Conservation (phyloP, 179 eudicot genomes). For the Pouteria campechiana region DNA sequence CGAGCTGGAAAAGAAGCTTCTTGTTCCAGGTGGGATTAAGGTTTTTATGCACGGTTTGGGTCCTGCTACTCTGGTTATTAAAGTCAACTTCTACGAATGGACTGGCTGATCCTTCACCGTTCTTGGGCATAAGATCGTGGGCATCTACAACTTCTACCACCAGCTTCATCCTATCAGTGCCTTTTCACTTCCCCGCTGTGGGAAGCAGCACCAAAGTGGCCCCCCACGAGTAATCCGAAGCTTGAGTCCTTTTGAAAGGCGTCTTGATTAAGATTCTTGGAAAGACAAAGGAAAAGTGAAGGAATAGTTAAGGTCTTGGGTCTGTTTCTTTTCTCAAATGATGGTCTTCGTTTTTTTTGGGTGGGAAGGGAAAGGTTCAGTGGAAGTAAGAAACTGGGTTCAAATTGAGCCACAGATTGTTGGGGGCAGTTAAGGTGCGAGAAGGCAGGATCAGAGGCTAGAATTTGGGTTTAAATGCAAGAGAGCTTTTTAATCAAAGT, state of each 20-base stretch:
- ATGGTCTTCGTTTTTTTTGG: not conserved
- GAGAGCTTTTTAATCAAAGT: not conserved
- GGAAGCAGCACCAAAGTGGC: constrained; percentile 14
- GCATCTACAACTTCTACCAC: constrained; percentile 88
- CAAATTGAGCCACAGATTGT: not conserved
- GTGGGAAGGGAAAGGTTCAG: constrained; percentile 18
- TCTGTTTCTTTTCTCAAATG: constrained; percentile 2
- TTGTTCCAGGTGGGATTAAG: constrained; percentile 44
- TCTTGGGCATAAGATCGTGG: constrained; percentile 82
- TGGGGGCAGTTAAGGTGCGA: constrained; percentile 14
- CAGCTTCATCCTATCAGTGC: constrained; percentile 35
- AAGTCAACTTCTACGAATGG: constrained; percentile 74
- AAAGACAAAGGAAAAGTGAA: constrained; percentile 1
- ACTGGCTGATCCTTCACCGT: constrained; percentile 85
- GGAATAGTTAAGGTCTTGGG: too few relatives aligned
- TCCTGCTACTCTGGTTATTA: constrained; percentile 30
- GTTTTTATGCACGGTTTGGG: constrained; percentile 38
- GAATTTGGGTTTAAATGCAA: constrained; percentile 5
- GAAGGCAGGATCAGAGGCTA: constrained; percentile 22
- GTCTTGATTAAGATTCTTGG: constrained; percentile 4
- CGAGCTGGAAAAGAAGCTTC: constrained; percentile 42
- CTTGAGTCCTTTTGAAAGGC: constrained; percentile 22
- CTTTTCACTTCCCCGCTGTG: constrained; percentile 5
- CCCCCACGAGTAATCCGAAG: constrained; percentile 18
- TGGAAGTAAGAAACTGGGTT: constrained; percentile 9